Base-by-base conservation (phyloP, 1,284 basidiomycete genomes). In the Leucoagaricus sp. region DNA sequence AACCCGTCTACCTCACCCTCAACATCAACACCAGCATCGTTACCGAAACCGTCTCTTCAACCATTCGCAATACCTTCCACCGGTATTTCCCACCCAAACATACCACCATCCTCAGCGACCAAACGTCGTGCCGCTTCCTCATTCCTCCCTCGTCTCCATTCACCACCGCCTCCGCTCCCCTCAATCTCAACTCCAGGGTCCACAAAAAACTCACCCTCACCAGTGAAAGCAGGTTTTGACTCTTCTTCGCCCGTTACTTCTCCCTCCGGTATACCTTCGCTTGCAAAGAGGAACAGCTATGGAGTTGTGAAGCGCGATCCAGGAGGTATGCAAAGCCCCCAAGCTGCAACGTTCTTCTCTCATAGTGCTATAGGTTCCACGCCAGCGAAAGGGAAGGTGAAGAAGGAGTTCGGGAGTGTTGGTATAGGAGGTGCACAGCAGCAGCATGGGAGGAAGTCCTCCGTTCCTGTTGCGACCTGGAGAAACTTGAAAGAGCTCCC, bases 91-190 rank as follows among this genome's bases (percentile, higher is more conserved):
- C n/a, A n/a, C 10, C 23, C 25, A 34, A 6, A 19, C n/a, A 47
- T 17, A 9, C 2, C 53, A 23, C 6, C 19, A 53, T n/a, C 38
- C 53, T 12, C 23, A 29, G 53, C 57, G 21, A 50, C 60, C 54
- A 48, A 62, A 61, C 40, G 47, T 36, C 64, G 63, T 9, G 52
- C 63, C 3, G 62, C 67, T 1, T 67, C 69, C 1, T 65, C 69
- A 1, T 65, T 66, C 42, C 59, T 69, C 6, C 67, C 69, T 23
- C 61, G 67, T 2, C 52, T 66, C 25, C 60, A 60, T 4, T 57
- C 50, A 13, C 23, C 49, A 31, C 60, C 65, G 3, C 36, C 58
- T 33, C 9, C 33, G 15, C 10, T 25, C 15, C 10, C 21, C 44
- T 6, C 19, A 52, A n/a, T 33, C 40, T 23, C 51, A 7, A 51